These are phyloP conservation scores for Nitzschia sp. DNA, from an alignment of 108 stramenopile species.

Conservation along the genomic window DNA sequence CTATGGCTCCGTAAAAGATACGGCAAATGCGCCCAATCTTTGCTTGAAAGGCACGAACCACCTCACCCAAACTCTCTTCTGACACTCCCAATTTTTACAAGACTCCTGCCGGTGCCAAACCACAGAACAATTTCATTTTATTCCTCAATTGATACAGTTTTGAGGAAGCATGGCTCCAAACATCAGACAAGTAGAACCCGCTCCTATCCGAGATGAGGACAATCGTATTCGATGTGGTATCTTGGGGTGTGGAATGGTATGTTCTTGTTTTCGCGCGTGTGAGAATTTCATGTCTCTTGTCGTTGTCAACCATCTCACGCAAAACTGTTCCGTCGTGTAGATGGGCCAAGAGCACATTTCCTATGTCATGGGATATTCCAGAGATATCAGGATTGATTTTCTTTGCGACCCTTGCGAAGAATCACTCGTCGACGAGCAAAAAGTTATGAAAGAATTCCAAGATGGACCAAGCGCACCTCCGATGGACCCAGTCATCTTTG, in stretches of 20 bases:
- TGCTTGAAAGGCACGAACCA: neutral
- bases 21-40: too few relatives aligned
- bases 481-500: slow-evolving; percentile 42
- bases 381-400: slow-evolving; percentile 56
- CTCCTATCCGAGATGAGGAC: slow-evolving; percentile 13
- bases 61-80: neutral
- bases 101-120: neutral
- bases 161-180: slow-evolving; percentile 29
- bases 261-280: neutral
- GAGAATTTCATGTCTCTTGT: neutral
- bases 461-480: slow-evolving; percentile 20
- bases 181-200: slow-evolving; percentile 12
- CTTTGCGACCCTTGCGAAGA: slow-evolving; percentile 74
- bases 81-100: neutral
- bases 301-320: neutral
- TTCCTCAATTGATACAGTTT: neutral
- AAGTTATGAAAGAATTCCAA: slow-evolving; percentile 40
- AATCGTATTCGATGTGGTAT: slow-evolving; percentile 64
- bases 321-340: slow-evolving; percentile 7
- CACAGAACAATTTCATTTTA: neutral
- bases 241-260: slow-evolving; percentile 79
- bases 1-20: neutral
- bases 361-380: slow-evolving; percentile 69
- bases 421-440: slow-evolving; percentile 36
- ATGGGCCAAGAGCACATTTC: slow-evolving; percentile 79